phyloP scores from a whole-genome alignment of 441 rosid genomes.

The Populus hybrid region DNA sequence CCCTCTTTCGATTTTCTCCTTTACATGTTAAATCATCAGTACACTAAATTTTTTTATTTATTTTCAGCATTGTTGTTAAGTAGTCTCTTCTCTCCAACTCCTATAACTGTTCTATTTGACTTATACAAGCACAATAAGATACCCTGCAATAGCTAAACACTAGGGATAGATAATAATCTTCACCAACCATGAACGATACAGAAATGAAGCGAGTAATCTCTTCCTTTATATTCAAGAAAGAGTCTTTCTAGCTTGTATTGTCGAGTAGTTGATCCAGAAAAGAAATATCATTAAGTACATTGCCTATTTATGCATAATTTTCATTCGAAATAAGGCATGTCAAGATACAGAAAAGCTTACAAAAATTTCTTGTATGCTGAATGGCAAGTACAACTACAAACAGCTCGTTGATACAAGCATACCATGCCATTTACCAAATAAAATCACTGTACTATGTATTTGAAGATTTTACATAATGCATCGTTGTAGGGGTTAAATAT shows the following conservation, averaged over 20 bases:
- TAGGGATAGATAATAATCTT: no score
- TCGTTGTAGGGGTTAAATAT: background rate
- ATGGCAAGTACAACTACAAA: background rate
- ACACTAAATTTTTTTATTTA: background rate
- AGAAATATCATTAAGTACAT: background rate
- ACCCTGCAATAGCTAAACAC: no score
- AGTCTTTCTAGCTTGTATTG: no score
- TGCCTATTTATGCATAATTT: background rate
- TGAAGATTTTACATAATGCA: background rate
- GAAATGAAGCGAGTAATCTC: no score
- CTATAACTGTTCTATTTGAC: no score
- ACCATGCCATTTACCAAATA: background rate
- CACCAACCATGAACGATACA: no score
- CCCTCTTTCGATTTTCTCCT: background rate
- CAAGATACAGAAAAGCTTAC: background rate
- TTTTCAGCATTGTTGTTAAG: no score
- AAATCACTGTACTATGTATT: background rate
- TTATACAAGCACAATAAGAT: background rate
- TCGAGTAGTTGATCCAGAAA: no score
- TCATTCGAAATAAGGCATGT: background rate
- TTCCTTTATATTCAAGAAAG: no score
- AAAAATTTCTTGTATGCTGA: background rate
- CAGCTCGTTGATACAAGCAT: background rate
- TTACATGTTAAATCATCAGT: background rate
- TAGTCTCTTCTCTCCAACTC: no score